Evolutionary conservation across 2,329 filamentous ascomycete genomes (phyloP), one percentile per base, ranked within the genome.

Genomic region (Ascochyta pisi): DNA sequence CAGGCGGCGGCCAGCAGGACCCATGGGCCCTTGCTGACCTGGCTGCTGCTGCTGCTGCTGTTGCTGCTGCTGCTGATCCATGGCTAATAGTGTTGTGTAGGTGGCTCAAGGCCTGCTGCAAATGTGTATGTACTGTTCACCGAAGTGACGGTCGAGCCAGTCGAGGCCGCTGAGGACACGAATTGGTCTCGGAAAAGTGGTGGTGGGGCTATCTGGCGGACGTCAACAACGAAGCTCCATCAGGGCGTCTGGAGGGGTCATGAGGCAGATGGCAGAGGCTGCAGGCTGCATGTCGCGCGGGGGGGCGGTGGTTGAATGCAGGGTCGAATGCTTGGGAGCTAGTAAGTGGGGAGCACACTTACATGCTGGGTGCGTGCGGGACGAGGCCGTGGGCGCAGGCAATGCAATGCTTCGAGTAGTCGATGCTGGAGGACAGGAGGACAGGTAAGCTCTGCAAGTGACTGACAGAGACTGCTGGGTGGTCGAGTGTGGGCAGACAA

Each of bases 1-100:
- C 77, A 98, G 86, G 77, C 93, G 89, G 75, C 94, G 92, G 74
- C 92, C 92, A 76, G 89, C 81, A 71, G 91, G 91, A 68, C 92
- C 92, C 71, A 79, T 77, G 43, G 78, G 77, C 59, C 74, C 76
- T 53, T 68, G 73, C 75, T 82, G 80, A 69, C 84, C 84, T 77
- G 88, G 77, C 67, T 79, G 79, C 61, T 60, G 48, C 39, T 43
- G 49, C 69, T 84, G 84, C 77, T 88, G 76, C 69, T 84, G 26
- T 2, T 29, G 27, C 27, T 29, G 84, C 77, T 88, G 77, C 63
- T 56, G 53, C 53, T 79, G 79, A 67, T 80, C 78, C 78, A 81
- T 81, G 33, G 58, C 67, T 57, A 58, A 64, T 54, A 57, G 50
- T 65, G 66, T 54, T 50, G 57, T 60, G 61, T 58, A 61, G 57